phyloP scores from a whole-genome alignment of 1,284 basidiomycete genomes.

The Cerrena zonata region DNA sequence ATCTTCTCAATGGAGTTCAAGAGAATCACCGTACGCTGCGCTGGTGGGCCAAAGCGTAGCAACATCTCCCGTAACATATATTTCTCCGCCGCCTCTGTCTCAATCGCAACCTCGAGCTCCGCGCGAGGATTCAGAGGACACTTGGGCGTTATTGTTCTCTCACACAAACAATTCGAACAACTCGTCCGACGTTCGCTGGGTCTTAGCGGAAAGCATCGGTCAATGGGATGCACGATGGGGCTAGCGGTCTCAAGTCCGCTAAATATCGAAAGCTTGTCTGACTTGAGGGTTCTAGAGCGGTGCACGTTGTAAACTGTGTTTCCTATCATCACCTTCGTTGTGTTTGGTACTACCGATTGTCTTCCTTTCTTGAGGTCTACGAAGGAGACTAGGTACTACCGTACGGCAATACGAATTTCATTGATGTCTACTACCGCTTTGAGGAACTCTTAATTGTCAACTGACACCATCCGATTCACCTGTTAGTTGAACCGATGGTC shows the following conservation, averaged over 20 bases:
- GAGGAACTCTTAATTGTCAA: no score
- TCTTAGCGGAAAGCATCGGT: slow-evolving; percentile 24
- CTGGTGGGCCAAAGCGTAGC: slow-evolving; percentile 17
- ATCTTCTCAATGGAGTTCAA: no score
- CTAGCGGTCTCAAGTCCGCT: slow-evolving; percentile 3
- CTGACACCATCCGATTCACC: no score
- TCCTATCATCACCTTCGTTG: not conserved
- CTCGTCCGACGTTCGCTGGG: slow-evolving; percentile 14
- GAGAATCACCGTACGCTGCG: slow-evolving; percentile 12
- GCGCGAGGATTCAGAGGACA: slow-evolving; percentile 21
- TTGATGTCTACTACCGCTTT: not conserved
- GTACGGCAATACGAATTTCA: not conserved
- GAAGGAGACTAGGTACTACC: not conserved
- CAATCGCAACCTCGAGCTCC: slow-evolving; percentile 16
- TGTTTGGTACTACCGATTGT: not conserved
- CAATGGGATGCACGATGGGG: slow-evolving; percentile 26
- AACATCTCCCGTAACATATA: slow-evolving; percentile 20
- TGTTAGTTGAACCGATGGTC: no score
- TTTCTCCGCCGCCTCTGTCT: slow-evolving; percentile 7
- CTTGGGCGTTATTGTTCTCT: slow-evolving; percentile 17
- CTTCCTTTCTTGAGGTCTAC: no score
- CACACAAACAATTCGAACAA: not conserved
- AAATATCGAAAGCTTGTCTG: not conserved
- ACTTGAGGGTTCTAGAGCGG: no score
- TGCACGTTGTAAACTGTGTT: no score